Evolutionary conservation across 352 stramenopile genomes (phyloP).

Genomic region (Blastocystis sp.): DNA sequence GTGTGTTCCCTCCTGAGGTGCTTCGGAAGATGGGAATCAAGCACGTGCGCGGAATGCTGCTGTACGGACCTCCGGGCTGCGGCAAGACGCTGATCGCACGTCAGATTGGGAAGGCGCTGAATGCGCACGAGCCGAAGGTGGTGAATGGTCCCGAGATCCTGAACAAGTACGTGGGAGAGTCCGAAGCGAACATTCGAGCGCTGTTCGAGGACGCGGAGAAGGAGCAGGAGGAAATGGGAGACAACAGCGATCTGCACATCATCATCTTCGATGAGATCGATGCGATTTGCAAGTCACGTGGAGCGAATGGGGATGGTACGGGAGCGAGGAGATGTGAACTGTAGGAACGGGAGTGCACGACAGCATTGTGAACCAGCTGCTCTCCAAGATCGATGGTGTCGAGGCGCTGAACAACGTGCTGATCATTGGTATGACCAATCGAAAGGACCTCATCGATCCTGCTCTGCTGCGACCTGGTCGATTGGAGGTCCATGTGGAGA

Average conservation of each 20-base stretch:
- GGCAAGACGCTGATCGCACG: slow-evolving; percentile 94
- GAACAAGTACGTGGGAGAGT: slow-evolving; percentile 96
- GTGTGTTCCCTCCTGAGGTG: slow-evolving; percentile 89
- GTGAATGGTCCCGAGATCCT: slow-evolving; percentile 98
- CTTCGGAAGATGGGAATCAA: slow-evolving; percentile 94
- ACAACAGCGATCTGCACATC: slow-evolving; percentile 95
- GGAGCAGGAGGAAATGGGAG: slow-evolving; percentile 76
- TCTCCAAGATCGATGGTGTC: slow-evolving; percentile 98
- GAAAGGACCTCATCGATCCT: slow-evolving; percentile 86
- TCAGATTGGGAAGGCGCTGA: slow-evolving; percentile 93
- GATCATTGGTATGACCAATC: slow-evolving; percentile 99
- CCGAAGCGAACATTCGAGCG: slow-evolving; percentile 95
- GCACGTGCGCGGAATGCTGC: slow-evolving; percentile 88
- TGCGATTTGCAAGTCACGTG: slow-evolving; percentile 94
- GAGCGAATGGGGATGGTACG: slow-evolving; percentile 64
- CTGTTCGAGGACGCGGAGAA: slow-evolving; percentile 88
- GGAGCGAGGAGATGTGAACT: background rate
- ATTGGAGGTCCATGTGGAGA: slow-evolving; percentile 98
- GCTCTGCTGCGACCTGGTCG: slow-evolving; percentile 92
- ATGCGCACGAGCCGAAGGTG: slow-evolving; percentile 82
- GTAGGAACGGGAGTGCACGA: slow-evolving; percentile 90
- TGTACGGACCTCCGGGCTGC: slow-evolving; percentile 77
- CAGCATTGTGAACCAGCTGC: slow-evolving; percentile 96
- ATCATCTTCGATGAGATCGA: slow-evolving; percentile 99
- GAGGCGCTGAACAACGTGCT: slow-evolving; percentile 98